Base-by-base conservation (phyloP, 495 filamentous ascomycete species). In the Haplographium delicatum region DNA sequence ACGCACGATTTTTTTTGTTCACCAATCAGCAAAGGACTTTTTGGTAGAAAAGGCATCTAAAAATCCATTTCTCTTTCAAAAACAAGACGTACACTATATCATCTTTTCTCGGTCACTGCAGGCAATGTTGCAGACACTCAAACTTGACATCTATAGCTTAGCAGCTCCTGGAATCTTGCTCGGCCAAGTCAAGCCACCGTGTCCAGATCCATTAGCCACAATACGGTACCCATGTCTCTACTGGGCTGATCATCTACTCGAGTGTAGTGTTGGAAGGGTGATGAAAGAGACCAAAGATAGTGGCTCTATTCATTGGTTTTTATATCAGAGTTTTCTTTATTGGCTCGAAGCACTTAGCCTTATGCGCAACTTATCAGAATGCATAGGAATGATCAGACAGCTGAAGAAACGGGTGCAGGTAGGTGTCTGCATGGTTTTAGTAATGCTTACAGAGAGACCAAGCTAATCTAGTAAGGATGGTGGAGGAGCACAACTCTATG, bases 21-120 rank as follows among this genome's bases (percentile, higher is more conserved):
- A 65, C 54, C 58, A 64, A 37, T 65, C 56, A 8, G 61, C 59
- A 35, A 63, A 64, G 46, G 61, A 64, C 44, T 65, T 49, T 56
- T 31, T 66, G 28, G 5, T 59, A 28, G 33, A 30, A 44, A 52
- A 47, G 5, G 42, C 42, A 31, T 31, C n/a, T 19, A 9, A 28
- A 3, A 13, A 47, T 27, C 53, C 58, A 15, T 60, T 62, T 51
- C 58, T 50, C 9, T 51, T 23, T 52, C 50, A 56, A 19, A 28
- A 13, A 39, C 39, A 50, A 41, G 35, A 57, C 6, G 41, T 47
- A n/a, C 41, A 63, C 24, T 31, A 58, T 22, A 26, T 13, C 5
- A 56, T 66, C 13, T 60, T 65, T 40, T 65, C 49, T 16, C 49
- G 26, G 45, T 66, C 57, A 28, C 54, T 63, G 7, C 3, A 63